Base-by-base conservation (phyloP, 139 green algal species). In the Chlamydomonas sp. region DNA sequence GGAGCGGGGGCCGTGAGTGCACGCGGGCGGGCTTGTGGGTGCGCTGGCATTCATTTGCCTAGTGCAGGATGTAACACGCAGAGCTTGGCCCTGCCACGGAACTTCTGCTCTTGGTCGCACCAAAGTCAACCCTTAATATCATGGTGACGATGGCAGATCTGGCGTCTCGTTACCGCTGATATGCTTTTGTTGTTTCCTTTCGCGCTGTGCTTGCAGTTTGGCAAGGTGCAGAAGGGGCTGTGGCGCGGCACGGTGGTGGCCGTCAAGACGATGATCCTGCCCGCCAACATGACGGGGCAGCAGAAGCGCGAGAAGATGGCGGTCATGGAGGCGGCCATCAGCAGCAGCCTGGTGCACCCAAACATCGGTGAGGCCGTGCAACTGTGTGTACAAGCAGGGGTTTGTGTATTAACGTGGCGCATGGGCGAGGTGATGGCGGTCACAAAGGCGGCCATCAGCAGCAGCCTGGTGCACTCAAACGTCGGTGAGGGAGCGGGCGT, bases 231-330 rank as follows among this genome's bases (percentile, higher is more conserved):
- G 63, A 31, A 62, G 4, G 84, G 84, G 20, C 63, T 89, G 49
- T 92, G 89, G 89, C 84, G 89, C 63, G 89, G 89, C 49, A 92
- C 75, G 68, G 71, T 80, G 20, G 86, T 91, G 16, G 90, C 90
- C 63, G 83, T 92, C n/a, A 92, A 92, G 83, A 89, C 86, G 60
- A 91, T 92, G 86, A 86, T 91, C 49, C 90, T 92, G 66, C 90
- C 90, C 12, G 90, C 90, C 77, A 89, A 85, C 73, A 92, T 92
- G 90, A 91, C 69, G 59, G 90, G 67, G 58, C 86, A 78, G 86
- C 62, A 77, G 81, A 86, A 88, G 85, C 80, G 81, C 7, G 85
- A 90, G 76, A 85, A 87, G 61, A 92, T 92, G 79, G 79, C 79
- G 60, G 77, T 91, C 9, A 91, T 91, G 89, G 89, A 91, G 72